Evolutionary conservation across 129 eudicot genomes (phyloP), one percentile per base, ranked within the genome.

Genomic region (Pseudognaphalium luteoalbum): DNA sequence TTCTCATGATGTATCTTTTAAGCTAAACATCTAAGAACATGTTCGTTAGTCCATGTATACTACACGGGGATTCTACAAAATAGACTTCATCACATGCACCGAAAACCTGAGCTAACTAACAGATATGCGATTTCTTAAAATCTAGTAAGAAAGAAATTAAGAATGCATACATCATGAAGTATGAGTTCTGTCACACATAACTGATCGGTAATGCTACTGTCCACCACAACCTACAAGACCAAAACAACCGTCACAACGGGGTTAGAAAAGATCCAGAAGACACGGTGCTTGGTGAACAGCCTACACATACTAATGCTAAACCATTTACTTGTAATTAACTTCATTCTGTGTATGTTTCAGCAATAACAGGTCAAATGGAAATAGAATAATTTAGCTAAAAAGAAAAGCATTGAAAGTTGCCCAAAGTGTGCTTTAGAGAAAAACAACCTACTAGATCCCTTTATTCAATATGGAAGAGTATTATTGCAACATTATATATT

Each of bases 201-300:
- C 73, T 90, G 92, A 80, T 93, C 96, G 51, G 95, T 67, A 77
- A 90, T 85, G 86, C 96, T 87, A 85, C 95, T 82, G 80, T 88
- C 96, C 73, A 82, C 91, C 77, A 90, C 85, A 75, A 82, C 92
- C 98, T 93, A 89, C 86, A 88, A 81, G 70, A 76, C 17, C 54
- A 66, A 63, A 73, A 29, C 52, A 72, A 52, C 56, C 4, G 15
- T 35, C 41, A 44, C 35, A 34, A 62, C 14, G 20, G 11, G 41
- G n/a, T 33, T 28, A 30, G 20, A 7, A 63, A 25, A 56, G 3
- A 33, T 57, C 35, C 66, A 72, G 51, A n/a, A 57, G 66, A 72
- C 47, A 22, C 10, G 21, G 25, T 54, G 15, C 15, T 33, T n/a
- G 42, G 39, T 63, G 39, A 63, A 33, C 15, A 29, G 39, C 7